phyloP scores from a whole-genome alignment of 1,139 yeast genomes.

The Geotrichum histeridarum region DNA sequence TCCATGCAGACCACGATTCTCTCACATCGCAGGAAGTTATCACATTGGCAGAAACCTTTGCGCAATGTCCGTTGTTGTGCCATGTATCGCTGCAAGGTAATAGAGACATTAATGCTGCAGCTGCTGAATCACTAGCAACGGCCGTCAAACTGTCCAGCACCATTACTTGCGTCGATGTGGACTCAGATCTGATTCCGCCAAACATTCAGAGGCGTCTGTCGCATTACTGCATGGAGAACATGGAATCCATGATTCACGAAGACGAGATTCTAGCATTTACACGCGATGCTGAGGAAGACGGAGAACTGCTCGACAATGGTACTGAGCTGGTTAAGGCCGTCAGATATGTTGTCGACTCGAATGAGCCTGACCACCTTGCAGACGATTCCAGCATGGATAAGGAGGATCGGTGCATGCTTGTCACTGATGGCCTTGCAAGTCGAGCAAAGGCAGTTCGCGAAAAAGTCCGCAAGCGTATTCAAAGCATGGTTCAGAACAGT shows the following conservation, averaged over 20 bases:
- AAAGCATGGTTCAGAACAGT: slow-evolving; percentile 25
- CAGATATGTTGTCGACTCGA: slow-evolving; percentile 28
- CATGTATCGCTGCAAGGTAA: slow-evolving; percentile 76
- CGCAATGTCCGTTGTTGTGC: slow-evolving; percentile 60
- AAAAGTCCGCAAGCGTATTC: slow-evolving; percentile 30
- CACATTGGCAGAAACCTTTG: slow-evolving; percentile 64
- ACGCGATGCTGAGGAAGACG: slow-evolving; percentile 35
- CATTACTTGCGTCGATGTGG: slow-evolving; percentile 67
- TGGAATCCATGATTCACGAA: slow-evolving; percentile 45
- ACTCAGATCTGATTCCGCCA: slow-evolving; percentile 62
- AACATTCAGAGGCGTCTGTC: slow-evolving; percentile 74
- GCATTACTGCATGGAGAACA: slow-evolving; percentile 73
- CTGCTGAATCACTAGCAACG: slow-evolving; percentile 64
- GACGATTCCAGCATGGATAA: neutral
- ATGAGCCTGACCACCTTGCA: slow-evolving; percentile 22
- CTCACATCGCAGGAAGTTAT: slow-evolving; percentile 59
- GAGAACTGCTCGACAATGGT: slow-evolving; percentile 30
- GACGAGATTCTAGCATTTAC: slow-evolving; percentile 33
- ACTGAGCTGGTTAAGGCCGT: slow-evolving; percentile 32
- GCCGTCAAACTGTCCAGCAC: slow-evolving; percentile 63
- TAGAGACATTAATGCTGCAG: slow-evolving; percentile 49
- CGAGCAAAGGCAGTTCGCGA: slow-evolving; percentile 31
- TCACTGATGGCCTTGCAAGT: slow-evolving; percentile 28
- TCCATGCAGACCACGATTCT: slow-evolving; percentile 74
- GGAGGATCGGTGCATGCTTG: slow-evolving; percentile 17